A percentile compares a stretch with the other conserved stretches of the same genome.
Conservation (phyloP, 1,284 basidiomycete species). For the Ustilago hordei region DNA sequence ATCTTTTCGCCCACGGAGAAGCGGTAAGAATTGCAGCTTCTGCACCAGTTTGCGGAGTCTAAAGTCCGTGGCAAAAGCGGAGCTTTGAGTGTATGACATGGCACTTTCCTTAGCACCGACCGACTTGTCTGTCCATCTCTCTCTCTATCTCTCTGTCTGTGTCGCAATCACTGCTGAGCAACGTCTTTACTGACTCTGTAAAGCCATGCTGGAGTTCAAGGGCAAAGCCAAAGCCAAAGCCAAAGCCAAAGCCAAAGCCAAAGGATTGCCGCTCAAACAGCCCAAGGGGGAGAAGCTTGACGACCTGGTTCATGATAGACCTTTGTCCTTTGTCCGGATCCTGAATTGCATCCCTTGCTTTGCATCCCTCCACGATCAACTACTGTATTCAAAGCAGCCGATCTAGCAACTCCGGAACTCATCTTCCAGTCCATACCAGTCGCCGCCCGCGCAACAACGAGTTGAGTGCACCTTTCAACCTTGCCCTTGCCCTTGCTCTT, state of each 20-base stretch:
- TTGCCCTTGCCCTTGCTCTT: neutral
- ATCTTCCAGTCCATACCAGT: neutral
- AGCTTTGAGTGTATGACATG: neutral
- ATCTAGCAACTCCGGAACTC: constrained; percentile 8
- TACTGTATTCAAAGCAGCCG: neutral
- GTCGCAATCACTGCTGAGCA: neutral
- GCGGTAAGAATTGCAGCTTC: neutral
- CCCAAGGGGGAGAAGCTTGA: no score
- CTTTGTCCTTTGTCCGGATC: constrained; percentile 9
- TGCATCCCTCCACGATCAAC: constrained; percentile 11
- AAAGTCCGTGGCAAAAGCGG: constrained; percentile 26
- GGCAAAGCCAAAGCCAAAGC: no score
- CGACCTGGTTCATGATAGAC: no score
- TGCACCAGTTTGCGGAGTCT: constrained; percentile 1
- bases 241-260: no score
- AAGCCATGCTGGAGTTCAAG: no score
- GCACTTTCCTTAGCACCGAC: constrained; percentile 1
- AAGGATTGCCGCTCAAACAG: no score
- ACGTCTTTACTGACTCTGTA: no score
- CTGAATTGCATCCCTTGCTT: constrained; percentile 11
- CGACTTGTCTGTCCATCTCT: neutral
- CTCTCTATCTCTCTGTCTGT: no score
- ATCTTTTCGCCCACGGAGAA: constrained; percentile 4
- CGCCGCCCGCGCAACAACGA: constrained; percentile 7
- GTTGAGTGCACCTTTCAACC: neutral